Conservation (phyloP, 768 basidiomycete species). For the Pulveroboletus sp. region DNA sequence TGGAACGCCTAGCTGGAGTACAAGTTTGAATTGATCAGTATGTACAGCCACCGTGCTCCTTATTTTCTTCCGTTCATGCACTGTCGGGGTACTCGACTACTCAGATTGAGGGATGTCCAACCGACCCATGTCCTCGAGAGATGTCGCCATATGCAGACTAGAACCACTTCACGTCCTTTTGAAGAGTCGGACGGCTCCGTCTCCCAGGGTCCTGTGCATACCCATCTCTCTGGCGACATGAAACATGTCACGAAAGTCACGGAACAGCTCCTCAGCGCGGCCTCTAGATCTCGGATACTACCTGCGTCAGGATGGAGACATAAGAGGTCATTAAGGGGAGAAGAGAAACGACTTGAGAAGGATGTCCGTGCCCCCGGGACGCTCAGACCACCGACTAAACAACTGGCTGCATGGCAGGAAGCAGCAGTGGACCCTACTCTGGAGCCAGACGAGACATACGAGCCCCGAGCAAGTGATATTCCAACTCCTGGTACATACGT, state of each 20-base stretch:
- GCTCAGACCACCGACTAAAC: slow-evolving; percentile 20
- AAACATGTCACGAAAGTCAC: slow-evolving; percentile 18
- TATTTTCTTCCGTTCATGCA: slow-evolving; percentile 30
- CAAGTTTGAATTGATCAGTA: not conserved
- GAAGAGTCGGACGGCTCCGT: not conserved
- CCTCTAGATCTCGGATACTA: slow-evolving; percentile 22
- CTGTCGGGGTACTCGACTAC: slow-evolving; percentile 17
- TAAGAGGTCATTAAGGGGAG: slow-evolving; percentile 33
- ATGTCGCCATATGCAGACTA: not conserved
- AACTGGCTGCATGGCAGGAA: slow-evolving; percentile 24
- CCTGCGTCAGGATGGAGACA: slow-evolving; percentile 35
- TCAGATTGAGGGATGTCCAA: slow-evolving; percentile 16
- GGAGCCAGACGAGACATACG: slow-evolving; percentile 13
- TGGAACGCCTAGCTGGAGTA: not conserved
- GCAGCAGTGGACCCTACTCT: slow-evolving; percentile 12
- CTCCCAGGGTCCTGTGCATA: not conserved
- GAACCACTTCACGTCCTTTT: not conserved
- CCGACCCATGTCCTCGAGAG: slow-evolving; percentile 11
- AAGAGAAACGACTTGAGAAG: slow-evolving; percentile 35
- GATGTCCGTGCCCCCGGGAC: slow-evolving; percentile 13
- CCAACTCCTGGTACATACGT: slow-evolving; percentile 45
- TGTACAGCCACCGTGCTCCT: slow-evolving; percentile 23
- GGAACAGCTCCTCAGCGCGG: slow-evolving; percentile 33
- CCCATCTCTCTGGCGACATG: slow-evolving; percentile 1
- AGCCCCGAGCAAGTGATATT: slow-evolving; percentile 13